A percentile compares a stretch with the other conserved stretches of the same genome.
Conservation (phyloP, 2,329 filamentous ascomycete species). For the Colletotrichum higginsianum region DNA sequence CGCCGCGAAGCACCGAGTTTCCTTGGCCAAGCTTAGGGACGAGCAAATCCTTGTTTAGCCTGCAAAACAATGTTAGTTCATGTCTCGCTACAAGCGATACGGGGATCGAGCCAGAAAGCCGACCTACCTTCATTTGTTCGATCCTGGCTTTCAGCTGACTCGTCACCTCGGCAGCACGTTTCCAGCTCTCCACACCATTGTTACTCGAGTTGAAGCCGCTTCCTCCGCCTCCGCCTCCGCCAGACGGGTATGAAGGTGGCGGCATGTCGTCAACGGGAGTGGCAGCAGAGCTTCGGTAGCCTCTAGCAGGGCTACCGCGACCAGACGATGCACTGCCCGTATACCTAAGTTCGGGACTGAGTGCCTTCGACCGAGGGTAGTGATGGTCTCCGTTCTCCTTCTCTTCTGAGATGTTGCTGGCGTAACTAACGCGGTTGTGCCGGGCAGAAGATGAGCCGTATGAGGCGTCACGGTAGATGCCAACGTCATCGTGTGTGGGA, state of each 20-base stretch:
- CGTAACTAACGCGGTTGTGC: slow-evolving; percentile 72
- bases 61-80: slow-evolving; percentile 45
- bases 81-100: slow-evolving; percentile 21
- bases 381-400: slow-evolving; percentile 78
- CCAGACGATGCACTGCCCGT: slow-evolving; percentile 68
- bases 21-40: slow-evolving; percentile 44
- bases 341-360: slow-evolving; percentile 70
- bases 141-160: slow-evolving; percentile 97
- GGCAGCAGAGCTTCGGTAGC: slow-evolving; percentile 59
- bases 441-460: slow-evolving; percentile 50
- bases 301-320: slow-evolving; percentile 71
- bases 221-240: slow-evolving; percentile 42
- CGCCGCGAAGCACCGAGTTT: background rate
- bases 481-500: slow-evolving; percentile 71
- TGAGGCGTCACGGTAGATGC: slow-evolving; percentile 69
- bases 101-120: background rate
- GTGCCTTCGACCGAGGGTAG: slow-evolving; percentile 63
- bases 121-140: slow-evolving; percentile 92
- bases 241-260: slow-evolving; percentile 20
- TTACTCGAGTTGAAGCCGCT: slow-evolving; percentile 50
- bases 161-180: slow-evolving; percentile 95
- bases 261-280: slow-evolving; percentile 41
- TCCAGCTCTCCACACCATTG: slow-evolving; percentile 91
- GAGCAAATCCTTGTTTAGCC: slow-evolving; percentile 66
- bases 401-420: slow-evolving; percentile 79